These are phyloP conservation scores for Aotearoamyces nothofagi DNA, from an alignment of 2,329 filamentous ascomycete species.

Conservation along the genomic window DNA sequence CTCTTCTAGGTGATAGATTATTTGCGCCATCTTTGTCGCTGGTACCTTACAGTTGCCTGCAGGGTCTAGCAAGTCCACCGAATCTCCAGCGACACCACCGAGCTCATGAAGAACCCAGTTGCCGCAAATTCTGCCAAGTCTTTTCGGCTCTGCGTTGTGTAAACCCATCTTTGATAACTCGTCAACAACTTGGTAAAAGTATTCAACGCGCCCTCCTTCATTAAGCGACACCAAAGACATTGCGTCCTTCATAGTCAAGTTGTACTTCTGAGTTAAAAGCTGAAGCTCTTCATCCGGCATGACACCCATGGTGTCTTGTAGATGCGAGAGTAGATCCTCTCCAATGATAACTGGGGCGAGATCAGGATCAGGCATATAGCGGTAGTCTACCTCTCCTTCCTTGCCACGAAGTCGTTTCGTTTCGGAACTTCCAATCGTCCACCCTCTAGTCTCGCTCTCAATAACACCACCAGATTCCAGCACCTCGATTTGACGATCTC, in stretches of 20 bases:
- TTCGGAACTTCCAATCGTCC: slow-evolving; percentile 71
- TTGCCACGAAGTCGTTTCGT: slow-evolving; percentile 77
- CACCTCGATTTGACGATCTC: slow-evolving; percentile 72
- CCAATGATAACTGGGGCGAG: slow-evolving; percentile 67
- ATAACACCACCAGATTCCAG: slow-evolving; percentile 62
- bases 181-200: slow-evolving; percentile 56
- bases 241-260: slow-evolving; percentile 68
- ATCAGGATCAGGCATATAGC: slow-evolving; percentile 97
- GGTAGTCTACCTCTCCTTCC: slow-evolving; percentile 92
- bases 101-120: slow-evolving; percentile 67
- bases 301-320: slow-evolving; percentile 48
- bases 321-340: slow-evolving; percentile 47
- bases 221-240: slow-evolving; percentile 65
- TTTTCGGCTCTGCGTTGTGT: slow-evolving; percentile 4
- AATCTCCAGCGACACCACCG: slow-evolving; percentile 46
- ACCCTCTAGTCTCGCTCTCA: slow-evolving; percentile 80
- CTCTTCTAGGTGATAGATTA: slow-evolving; percentile 27
- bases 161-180: slow-evolving; percentile 6
- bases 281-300: slow-evolving; percentile 58
- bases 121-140: slow-evolving; percentile 31
- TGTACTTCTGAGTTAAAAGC: slow-evolving; percentile 45
- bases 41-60: slow-evolving; percentile 14
- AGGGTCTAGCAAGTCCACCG: slow-evolving; percentile 9
- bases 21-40: slow-evolving; percentile 21
- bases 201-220: slow-evolving; percentile 65